Base-by-base conservation (phyloP, 2,329 filamentous ascomycete genomes). In the Polytolypa hystricis region DNA sequence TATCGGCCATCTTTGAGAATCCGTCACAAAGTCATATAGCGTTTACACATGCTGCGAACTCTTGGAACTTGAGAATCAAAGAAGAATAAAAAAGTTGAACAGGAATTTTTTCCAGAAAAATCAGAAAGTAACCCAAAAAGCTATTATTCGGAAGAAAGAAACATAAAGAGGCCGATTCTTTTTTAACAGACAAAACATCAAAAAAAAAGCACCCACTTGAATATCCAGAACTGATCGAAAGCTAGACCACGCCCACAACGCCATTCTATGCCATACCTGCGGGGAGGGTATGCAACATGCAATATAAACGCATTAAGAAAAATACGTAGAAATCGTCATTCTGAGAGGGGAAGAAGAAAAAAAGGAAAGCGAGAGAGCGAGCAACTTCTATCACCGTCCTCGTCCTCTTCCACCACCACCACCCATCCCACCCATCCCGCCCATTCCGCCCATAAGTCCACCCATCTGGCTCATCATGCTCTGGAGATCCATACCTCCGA, bases 401-500 rank as follows among this genome's bases (percentile, higher is more conserved):
- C 45, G 35, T 15, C 45, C 45, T 37, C 47, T 44, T 46, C 59
- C 53, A 37, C 55, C 44, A 28, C 57, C 55, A 39, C 54, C 52
- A 32, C 51, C 53, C 14, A 47, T 58, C 20, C 55, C 62, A 4
- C 68, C 70, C 41, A 62, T 61, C 49, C 67, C 65, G 50, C 63
- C 61, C 35, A 53, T 57, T 25, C 60, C 63, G 20, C 64, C 64
- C 58, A 68, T 64, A 53, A 64, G 53, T 43, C 81, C 84, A 71
- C 82, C 61, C 61, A 91, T 84, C 47, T 81, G 79, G 56, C 80
- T 77, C 70, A 74, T 74, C 76, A 91, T 81, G 44, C 81, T 79
- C 62, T 80, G 74, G 41, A 81, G 72, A 18, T 79, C 77, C 44
- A 70, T 70, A 2, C 65, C 65, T 5, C 63, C 65, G 15, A 69